These are phyloP conservation scores for Cetradonia linearis DNA, from an alignment of 495 filamentous ascomycete genomes.

Conservation along the genomic window DNA sequence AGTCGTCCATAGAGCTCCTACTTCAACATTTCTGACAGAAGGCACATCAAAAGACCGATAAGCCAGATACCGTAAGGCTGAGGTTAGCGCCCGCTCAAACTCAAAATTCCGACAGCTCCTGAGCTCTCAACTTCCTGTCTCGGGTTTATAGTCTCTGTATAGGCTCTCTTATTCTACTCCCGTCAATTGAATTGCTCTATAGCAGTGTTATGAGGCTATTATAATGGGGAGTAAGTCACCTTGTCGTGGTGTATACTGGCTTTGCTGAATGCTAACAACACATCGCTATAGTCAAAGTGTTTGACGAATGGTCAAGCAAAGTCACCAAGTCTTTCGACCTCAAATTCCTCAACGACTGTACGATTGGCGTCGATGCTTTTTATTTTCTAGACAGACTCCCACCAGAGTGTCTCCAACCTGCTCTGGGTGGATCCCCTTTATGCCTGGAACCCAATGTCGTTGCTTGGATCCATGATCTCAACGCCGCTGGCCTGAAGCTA, in stretches of 20 bases:
- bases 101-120: background rate
- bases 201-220: no score
- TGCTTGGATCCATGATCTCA: slow-evolving; percentile 59
- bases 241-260: background rate
- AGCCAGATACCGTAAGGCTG: background rate
- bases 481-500: slow-evolving; percentile 51
- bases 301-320: slow-evolving; percentile 48
- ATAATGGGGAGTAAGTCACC: slow-evolving; percentile 20
- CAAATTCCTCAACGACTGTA: slow-evolving; percentile 55
- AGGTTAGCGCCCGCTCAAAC: background rate
- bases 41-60: background rate
- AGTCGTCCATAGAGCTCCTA: no score
- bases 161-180: background rate
- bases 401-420: slow-evolving; percentile 77
- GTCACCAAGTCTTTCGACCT: slow-evolving; percentile 46
- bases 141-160: background rate
- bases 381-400: slow-evolving; percentile 75
- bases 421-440: slow-evolving; percentile 82
- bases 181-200: background rate
- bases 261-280: slow-evolving; percentile 10
- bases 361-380: slow-evolving; percentile 79
- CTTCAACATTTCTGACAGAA: no score
- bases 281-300: slow-evolving; percentile 41
- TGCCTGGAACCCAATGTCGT: slow-evolving; percentile 60
- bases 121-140: background rate